Percentiles rank a stretch among this genome's conserved stretches.
Evolutionary conservation across 2,329 filamentous ascomycete genomes (phyloP).

Genomic region (Verticillium longisporum): DNA sequence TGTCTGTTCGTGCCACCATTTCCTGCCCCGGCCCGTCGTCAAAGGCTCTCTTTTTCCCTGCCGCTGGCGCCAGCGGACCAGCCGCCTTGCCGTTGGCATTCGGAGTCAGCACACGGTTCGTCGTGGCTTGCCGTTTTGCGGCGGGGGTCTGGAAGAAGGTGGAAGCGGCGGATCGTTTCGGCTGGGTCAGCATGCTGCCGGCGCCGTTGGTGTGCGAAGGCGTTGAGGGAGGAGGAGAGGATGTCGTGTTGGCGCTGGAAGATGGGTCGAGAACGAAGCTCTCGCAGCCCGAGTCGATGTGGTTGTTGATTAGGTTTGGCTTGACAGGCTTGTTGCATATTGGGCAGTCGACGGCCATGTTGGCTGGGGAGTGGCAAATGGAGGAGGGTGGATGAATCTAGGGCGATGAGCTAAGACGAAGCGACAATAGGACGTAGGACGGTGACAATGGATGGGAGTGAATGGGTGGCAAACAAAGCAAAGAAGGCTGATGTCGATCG

Average conservation of each 20-base stretch:
- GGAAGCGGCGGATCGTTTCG: conserved; percentile 46
- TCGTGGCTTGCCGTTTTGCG: conserved; percentile 43
- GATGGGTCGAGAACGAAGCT: conserved; percentile 53
- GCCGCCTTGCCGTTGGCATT: neutral
- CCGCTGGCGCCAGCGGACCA: conserved; percentile 1
- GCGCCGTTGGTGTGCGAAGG: conserved; percentile 20
- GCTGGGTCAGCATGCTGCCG: conserved; percentile 27
- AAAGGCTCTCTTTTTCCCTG: neutral
- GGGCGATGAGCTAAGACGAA: neutral
- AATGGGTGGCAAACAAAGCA: neutral
- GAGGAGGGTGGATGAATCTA: neutral
- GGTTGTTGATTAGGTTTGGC: conserved; percentile 72
- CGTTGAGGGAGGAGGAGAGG: conserved; percentile 20
- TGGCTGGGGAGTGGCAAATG: neutral
- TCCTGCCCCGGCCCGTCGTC: neutral
- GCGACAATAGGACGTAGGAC: neutral
- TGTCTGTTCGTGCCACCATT: conserved; percentile 1
- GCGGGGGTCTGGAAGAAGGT: conserved; percentile 57
- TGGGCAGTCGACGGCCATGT: conserved; percentile 61
- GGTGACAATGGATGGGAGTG: neutral
- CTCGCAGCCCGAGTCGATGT: conserved; percentile 80
- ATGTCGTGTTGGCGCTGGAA: conserved; percentile 10
- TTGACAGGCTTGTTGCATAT: conserved; percentile 72
- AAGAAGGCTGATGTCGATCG: neutral
- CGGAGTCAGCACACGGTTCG: neutral